Base-by-base conservation (phyloP, 164 flowering plant species). In the Umbilicus rupestris region DNA sequence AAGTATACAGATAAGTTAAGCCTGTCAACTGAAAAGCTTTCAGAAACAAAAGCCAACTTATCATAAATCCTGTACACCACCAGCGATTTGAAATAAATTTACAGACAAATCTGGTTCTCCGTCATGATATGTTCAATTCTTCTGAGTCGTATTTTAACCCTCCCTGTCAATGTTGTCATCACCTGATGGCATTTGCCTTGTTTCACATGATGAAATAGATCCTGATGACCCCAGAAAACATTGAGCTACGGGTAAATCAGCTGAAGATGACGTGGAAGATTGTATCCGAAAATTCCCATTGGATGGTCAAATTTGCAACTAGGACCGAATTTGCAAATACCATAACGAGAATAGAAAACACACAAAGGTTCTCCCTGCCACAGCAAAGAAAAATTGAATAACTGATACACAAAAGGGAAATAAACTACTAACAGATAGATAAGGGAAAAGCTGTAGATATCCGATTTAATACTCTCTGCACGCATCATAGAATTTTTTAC, bases 231-330 rank as follows among this genome's bases (percentile, higher is more conserved):
- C 91, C 74, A 87, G 71, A 39, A 82, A 74, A 59, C 83, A 88
- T 44, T 83, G 79, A 66, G 77, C 81, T 63, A 78, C 82, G 11
- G 89, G 84, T 17, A 75, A 75, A 75, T 85, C 88, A 44, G 82
- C 66, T 33, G 90, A 74, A 69, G 92, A 78, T 64, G 89, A 77
- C 62, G 85, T 73, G 47, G 84, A 69, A 78, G 68, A 70, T 78
- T 83, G 76, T 79, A 85, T n/a, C 89, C 46, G 67, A 87, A 80
- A 52, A 79, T 75, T 73, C 84, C 86, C 95, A 86, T 81, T 39
- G 98, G 98, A 71, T 90, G 98, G 75, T 94, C 92, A 83, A 94
- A 94, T 76, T 94, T 94, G 92, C 98, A 94, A 75, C 88, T 90
- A 66, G 97, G 95, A 57, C 98, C 98, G 78, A 90, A 90, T 75